Base-by-base conservation (phyloP, 139 green algal genomes). In the Edaphochlamys debaryana region DNA sequence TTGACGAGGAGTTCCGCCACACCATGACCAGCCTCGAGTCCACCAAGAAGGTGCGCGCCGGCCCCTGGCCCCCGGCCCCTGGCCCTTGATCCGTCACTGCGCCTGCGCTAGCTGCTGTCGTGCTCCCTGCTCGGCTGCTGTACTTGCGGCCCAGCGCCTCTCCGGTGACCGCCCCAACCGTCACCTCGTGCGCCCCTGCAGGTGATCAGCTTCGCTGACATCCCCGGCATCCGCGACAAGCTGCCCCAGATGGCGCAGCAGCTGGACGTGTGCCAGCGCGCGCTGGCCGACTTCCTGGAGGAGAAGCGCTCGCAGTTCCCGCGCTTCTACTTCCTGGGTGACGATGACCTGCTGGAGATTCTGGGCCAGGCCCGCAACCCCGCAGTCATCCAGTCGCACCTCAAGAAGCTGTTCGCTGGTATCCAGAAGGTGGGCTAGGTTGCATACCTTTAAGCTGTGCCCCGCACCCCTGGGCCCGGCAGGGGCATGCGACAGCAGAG, bases 361-460 rank as follows among this genome's bases (percentile, higher is more conserved):
- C 90, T 98, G 40, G 94, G 94, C 19, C 93, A 98, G 87, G 80
- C 87, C 27, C 93, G 90, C 70, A 92, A 93, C 86, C 93, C 93
- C 5, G 79, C 80, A 3, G 89, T 96, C n/a, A 95, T 96, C 66
- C 94, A 97, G 85, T 80, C 88, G 20, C 94, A 97, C 83, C 91
- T 98, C 34, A 96, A 95, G 79, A 98, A 98, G 89, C 89, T 98
- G 34, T 98, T 97, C 86, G 91, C 92, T 22, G 95, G 95, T 32
- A 95, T 98, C 50, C 92, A 96, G 87, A 89, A 88, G 79, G 92
- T 96, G 70, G 64, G 45, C n/a, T n/a, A n/a, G n/a, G n/a, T n/a
- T n/a, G n/a, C n/a, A n/a, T n/a, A n/a, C n/a, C n/a, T n/a, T n/a
- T n/a, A n/a, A n/a, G n/a, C n/a, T n/a, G n/a, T n/a, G n/a, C n/a